Conservation (phyloP, 805 yeast species). For the Saccharomycopsis fermentans region DNA sequence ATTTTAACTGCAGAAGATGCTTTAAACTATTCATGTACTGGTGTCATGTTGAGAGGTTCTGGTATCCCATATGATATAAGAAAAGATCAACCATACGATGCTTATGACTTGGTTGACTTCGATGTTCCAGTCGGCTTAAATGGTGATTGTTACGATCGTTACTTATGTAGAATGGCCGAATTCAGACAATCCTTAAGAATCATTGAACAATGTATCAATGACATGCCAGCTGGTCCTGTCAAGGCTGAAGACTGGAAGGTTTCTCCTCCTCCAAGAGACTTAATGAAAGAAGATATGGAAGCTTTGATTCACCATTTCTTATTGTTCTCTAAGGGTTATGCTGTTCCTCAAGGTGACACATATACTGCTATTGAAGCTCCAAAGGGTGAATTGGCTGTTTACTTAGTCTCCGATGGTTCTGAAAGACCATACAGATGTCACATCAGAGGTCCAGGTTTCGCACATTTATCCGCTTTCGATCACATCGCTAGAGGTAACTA, state of each 20-base stretch:
- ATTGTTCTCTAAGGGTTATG: constrained; percentile 78
- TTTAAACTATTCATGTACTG: constrained; percentile 66
- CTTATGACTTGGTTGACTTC: constrained; percentile 76
- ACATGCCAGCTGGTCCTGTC: constrained; percentile 87
- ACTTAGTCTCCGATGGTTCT: constrained; percentile 77
- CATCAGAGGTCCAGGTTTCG: constrained; percentile 91
- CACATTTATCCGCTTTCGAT: constrained; percentile 83
- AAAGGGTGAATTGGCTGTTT: constrained; percentile 92
- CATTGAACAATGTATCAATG: constrained; percentile 80
- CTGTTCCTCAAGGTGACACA: constrained; percentile 85
- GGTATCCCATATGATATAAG: constrained; percentile 83
- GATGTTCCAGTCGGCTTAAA: constrained; percentile 79
- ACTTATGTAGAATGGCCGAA: constrained; percentile 81
- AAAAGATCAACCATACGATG: constrained; percentile 83
- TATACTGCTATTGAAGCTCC: constrained; percentile 91
- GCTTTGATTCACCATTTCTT: constrained; percentile 83
- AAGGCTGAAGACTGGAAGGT: constrained; percentile 86
- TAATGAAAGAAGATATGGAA: constrained; percentile 91
- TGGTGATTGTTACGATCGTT: constrained; percentile 90
- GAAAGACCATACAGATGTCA: constrained; percentile 90
- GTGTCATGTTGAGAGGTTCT: constrained; percentile 86
- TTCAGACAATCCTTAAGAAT: constrained; percentile 85
- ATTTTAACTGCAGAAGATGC: constrained; percentile 81
- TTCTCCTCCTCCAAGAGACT: constrained; percentile 67
- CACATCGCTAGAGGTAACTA: constrained; percentile 78